Evolutionary conservation across 129 eudicot species (phyloP).

Genomic region (Ambrosia artemisiifolia): DNA sequence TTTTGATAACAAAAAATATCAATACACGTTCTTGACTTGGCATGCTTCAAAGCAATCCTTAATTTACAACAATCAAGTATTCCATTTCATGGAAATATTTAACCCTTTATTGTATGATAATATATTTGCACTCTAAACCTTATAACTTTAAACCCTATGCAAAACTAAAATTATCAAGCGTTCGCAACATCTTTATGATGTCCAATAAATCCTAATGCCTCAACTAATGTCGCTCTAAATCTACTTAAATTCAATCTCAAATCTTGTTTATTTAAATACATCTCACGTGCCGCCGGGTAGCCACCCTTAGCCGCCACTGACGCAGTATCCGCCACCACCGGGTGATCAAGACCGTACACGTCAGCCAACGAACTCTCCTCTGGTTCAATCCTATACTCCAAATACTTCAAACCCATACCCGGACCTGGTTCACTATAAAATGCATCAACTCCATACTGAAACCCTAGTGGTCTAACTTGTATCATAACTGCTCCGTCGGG

Average conservation of each 20-base stretch:
- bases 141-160: neutral
- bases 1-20: no score
- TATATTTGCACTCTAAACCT: neutral
- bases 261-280: constrained; percentile 62
- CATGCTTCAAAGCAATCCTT: neutral
- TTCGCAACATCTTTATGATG: constrained; percentile 15
- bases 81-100: neutral
- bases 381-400: constrained; percentile 62
- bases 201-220: constrained; percentile 44
- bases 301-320: constrained; percentile 51
- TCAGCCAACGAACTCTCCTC: constrained; percentile 67
- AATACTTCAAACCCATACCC: constrained; percentile 57
- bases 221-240: constrained; percentile 43
- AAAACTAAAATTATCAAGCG: neutral
- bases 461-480: constrained; percentile 59
- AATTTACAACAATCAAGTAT: constrained; percentile 7
- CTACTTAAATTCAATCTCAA: constrained; percentile 47
- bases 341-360: constrained; percentile 42
- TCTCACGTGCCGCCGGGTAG: constrained; percentile 35
- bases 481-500: constrained; percentile 53
- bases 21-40: no score
- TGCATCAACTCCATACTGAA: constrained; percentile 41
- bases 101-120: neutral
- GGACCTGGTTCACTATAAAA: constrained; percentile 58
- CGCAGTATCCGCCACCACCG: constrained; percentile 49